phyloP scores from a whole-genome alignment of 176 grass and related monocot genomes.

The Lolium perenne region DNA sequence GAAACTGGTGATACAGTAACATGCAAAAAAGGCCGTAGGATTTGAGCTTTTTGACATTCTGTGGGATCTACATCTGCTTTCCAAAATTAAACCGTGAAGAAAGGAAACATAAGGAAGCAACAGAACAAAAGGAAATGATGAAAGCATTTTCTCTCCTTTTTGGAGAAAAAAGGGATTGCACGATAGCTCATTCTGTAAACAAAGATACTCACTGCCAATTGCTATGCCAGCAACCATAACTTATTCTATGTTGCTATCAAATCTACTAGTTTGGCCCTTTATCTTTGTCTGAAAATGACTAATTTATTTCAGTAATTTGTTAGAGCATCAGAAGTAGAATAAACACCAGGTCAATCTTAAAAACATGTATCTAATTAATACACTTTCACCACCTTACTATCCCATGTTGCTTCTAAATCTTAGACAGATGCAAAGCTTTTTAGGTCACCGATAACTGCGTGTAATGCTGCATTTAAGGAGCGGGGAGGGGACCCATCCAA shows the following conservation, averaged over 20 bases:
- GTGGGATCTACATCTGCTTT: constrained; percentile 19
- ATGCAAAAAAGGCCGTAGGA: background rate
- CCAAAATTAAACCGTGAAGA: constrained; percentile 12
- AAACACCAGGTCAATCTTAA: background rate
- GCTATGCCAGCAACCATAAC: background rate
- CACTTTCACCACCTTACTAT: background rate
- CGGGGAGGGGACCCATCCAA: background rate
- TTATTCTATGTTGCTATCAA: constrained; percentile 16
- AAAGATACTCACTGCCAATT: constrained; percentile 4
- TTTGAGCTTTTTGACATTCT: background rate
- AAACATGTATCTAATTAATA: background rate
- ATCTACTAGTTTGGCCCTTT: constrained; percentile 35
- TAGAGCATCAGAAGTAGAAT: constrained; percentile 8
- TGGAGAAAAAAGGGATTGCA: background rate
- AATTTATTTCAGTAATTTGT: constrained; percentile 28
- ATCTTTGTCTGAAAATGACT: constrained; percentile 26
- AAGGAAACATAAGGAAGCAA: constrained; percentile 4
- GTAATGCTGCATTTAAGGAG: background rate
- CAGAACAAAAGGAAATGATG: constrained; percentile 1
- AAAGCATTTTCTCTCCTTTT: constrained; percentile 8
- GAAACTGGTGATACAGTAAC: background rate
- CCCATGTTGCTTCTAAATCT: background rate
- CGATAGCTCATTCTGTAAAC: constrained; percentile 23
- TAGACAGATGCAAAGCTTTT: background rate
- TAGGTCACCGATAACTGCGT: background rate